These are phyloP conservation scores for Alternaria consortialis DNA, from an alignment of 2,329 filamentous ascomycete species.

Conservation along the genomic window DNA sequence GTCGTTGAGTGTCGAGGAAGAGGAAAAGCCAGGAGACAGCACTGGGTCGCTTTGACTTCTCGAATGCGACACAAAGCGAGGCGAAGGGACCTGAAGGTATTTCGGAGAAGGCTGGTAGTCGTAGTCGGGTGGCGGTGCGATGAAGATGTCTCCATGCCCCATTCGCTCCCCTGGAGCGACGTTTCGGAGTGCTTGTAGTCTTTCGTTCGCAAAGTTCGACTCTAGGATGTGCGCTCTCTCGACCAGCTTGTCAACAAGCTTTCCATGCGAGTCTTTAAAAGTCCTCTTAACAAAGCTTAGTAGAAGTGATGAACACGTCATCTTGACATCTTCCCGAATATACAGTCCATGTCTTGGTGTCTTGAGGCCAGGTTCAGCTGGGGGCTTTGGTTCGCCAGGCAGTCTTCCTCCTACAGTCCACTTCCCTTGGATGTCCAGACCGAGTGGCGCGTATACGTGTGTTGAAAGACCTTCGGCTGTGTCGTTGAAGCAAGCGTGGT, in stretches of 20 bases:
- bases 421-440: slow-evolving; percentile 78
- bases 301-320: slow-evolving; percentile 81
- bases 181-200: slow-evolving; percentile 41
- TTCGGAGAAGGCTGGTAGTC: slow-evolving; percentile 32
- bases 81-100: slow-evolving; percentile 20
- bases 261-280: slow-evolving; percentile 76
- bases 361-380: slow-evolving; percentile 71
- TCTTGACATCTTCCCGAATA: slow-evolving; percentile 84
- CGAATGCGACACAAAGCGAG: slow-evolving; percentile 24
- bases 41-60: slow-evolving; percentile 36
- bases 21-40: slow-evolving; percentile 31
- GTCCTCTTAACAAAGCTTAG: slow-evolving; percentile 82
- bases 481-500: slow-evolving; percentile 83
- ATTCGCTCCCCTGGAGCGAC: slow-evolving; percentile 44
- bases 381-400: slow-evolving; percentile 73
- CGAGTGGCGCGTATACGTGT: slow-evolving; percentile 83
- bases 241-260: slow-evolving; percentile 67
- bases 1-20: slow-evolving; percentile 26
- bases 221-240: slow-evolving; percentile 50
- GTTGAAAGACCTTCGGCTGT: slow-evolving; percentile 77
- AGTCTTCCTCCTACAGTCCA: slow-evolving; percentile 79
- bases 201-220: slow-evolving; percentile 44
- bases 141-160: slow-evolving; percentile 46
- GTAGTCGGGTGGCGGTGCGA: slow-evolving; percentile 48
- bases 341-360: slow-evolving; percentile 76